Conservation (phyloP, 805 yeast species). For the Cyberlindnera suaveolens region DNA sequence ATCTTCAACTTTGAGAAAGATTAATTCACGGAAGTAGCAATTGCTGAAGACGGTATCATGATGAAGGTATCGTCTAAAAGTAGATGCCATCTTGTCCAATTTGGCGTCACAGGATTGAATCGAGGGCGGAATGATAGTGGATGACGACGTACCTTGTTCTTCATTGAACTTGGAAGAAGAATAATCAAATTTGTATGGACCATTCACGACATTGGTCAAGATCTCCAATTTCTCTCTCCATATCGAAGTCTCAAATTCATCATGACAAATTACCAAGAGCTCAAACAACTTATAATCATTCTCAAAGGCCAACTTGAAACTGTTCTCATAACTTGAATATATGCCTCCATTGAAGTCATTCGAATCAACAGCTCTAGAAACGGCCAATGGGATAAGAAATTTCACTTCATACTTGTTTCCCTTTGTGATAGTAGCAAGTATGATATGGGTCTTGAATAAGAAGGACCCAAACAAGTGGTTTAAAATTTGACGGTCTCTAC, state of each 20-base stretch:
- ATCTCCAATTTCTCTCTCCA: slow-evolving; percentile 37
- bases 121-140: slow-evolving; percentile 16
- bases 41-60: slow-evolving; percentile 8
- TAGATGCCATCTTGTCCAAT: slow-evolving; percentile 9
- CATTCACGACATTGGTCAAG: slow-evolving; percentile 25
- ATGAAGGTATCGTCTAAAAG: slow-evolving; percentile 1
- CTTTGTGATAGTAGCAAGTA: slow-evolving; percentile 29
- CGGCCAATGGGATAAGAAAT: slow-evolving; percentile 44
- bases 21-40: slow-evolving; percentile 23
- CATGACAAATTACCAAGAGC: slow-evolving; percentile 31
- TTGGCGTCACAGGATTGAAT: slow-evolving; percentile 19
- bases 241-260: slow-evolving; percentile 27
- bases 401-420: slow-evolving; percentile 27
- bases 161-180: slow-evolving; percentile 18
- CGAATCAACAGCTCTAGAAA: slow-evolving; percentile 26
- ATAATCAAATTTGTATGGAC: slow-evolving; percentile 29
- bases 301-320: slow-evolving; percentile 44
- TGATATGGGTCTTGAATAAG: slow-evolving; percentile 45
- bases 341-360: slow-evolving; percentile 21
- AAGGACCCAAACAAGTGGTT: slow-evolving; percentile 29
- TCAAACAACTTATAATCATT: slow-evolving; percentile 37
- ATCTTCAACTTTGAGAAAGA: slow-evolving; percentile 17
- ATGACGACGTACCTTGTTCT: slow-evolving; percentile 18
- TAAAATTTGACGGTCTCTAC: slow-evolving; percentile 9
- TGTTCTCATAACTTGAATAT: slow-evolving; percentile 26